Conservation (phyloP, 2,329 filamentous ascomycete species). For the Ophiobolus disseminans region DNA sequence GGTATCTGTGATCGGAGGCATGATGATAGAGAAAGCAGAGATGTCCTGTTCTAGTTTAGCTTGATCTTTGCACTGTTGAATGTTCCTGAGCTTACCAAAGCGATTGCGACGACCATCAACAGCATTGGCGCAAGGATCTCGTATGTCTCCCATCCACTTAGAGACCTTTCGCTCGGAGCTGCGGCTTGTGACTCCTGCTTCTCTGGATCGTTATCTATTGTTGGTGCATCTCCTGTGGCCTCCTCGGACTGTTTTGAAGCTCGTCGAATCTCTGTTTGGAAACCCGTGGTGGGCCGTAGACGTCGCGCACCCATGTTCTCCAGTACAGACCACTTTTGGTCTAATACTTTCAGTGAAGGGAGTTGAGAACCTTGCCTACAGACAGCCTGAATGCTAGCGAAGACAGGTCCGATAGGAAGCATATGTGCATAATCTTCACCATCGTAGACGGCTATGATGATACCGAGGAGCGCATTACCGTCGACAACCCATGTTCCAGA, state of each 20-base stretch:
- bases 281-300: too few species aligned
- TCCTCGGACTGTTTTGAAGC: too few species aligned
- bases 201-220: too few species aligned
- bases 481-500: conserved; percentile 18
- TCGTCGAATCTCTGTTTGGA: too few species aligned
- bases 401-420: conserved; percentile 11
- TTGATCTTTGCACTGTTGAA: not conserved
- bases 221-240: too few species aligned
- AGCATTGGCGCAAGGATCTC: too few species aligned
- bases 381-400: conserved; percentile 4
- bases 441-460: conserved; percentile 14
- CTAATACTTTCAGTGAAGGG: not conserved
- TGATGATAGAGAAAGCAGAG: not conserved
- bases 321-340: not conserved
- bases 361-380: not conserved
- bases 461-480: conserved; percentile 7
- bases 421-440: conserved; percentile 15
- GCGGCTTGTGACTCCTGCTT: too few species aligned
- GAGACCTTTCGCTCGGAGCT: too few species aligned
- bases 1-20: not conserved
- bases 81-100: not conserved
- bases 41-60: not conserved
- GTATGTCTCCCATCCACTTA: too few species aligned
- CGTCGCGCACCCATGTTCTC: too few species aligned
- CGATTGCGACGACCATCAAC: not conserved